These are phyloP conservation scores for Colletotrichum melonis DNA, from an alignment of 2,329 filamentous ascomycete genomes.

Conservation along the genomic window DNA sequence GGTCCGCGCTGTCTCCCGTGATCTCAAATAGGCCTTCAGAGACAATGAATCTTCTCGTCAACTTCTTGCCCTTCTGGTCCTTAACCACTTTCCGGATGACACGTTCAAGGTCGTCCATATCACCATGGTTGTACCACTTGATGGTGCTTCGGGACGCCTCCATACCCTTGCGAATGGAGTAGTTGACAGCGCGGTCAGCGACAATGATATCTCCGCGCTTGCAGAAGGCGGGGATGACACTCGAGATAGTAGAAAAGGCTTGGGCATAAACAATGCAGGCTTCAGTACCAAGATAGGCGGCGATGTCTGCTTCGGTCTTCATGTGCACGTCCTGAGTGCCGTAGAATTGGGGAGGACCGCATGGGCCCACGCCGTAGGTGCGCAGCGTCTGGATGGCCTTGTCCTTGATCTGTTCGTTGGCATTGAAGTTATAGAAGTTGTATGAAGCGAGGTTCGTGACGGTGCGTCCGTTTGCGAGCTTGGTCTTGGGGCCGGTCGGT, in stretches of 20 bases:
- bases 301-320: slow-evolving; percentile 95
- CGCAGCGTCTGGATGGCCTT: slow-evolving; percentile 94
- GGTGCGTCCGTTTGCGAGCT: slow-evolving; percentile 87
- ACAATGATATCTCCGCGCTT: slow-evolving; percentile 98
- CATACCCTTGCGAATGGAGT: slow-evolving; percentile 91
- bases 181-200: slow-evolving; percentile 93
- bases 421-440: slow-evolving; percentile 98
- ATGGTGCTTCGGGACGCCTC: slow-evolving; percentile 93
- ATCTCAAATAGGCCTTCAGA: slow-evolving; percentile 96
- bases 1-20: slow-evolving; percentile 83
- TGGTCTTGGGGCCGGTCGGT: slow-evolving; percentile 89
- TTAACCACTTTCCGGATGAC: slow-evolving; percentile 87
- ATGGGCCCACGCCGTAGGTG: slow-evolving; percentile 96
- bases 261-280: slow-evolving; percentile 96
- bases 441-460: slow-evolving; percentile 94
- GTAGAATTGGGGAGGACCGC: slow-evolving; percentile 97
- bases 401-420: slow-evolving; percentile 91
- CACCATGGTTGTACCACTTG: slow-evolving; percentile 94
- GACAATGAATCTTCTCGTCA: slow-evolving; percentile 94
- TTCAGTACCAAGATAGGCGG: slow-evolving; percentile 86
- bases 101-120: slow-evolving; percentile 91
- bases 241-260: slow-evolving; percentile 95
- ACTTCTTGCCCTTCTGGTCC: slow-evolving; percentile 87
- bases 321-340: slow-evolving; percentile 98
- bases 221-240: slow-evolving; percentile 95